These are phyloP conservation scores for Pseudozyma hubeiensis DNA, from an alignment of 1,284 basidiomycete species.

Conservation along the genomic window DNA sequence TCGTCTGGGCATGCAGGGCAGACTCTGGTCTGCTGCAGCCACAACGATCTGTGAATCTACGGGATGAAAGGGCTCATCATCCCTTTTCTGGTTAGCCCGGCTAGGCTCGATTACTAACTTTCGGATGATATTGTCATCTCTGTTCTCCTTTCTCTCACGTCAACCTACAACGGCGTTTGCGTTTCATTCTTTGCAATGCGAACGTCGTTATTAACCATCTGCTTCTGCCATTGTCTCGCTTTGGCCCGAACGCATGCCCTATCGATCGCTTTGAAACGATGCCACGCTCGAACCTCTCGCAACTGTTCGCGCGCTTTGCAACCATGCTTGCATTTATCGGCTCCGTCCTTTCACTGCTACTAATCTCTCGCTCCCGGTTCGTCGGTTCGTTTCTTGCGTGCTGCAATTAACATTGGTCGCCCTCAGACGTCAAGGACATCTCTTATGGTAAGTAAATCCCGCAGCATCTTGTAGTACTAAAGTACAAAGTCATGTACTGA, in stretches of 20 bases:
- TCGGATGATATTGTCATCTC: constrained; percentile 45
- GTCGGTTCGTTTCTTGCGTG: constrained; percentile 1
- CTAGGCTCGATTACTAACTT: constrained; percentile 42
- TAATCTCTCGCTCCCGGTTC: constrained; percentile 9
- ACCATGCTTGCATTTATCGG: constrained; percentile 9
- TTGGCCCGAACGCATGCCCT: constrained; percentile 17
- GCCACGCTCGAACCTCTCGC: constrained; percentile 14
- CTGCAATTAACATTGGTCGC: constrained; percentile 13
- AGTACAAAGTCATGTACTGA: background rate
- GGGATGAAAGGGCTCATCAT: constrained; percentile 4
- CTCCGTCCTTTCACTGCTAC: constrained; percentile 42
- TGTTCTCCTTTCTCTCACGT: constrained; percentile 26
- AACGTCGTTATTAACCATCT: constrained; percentile 49
- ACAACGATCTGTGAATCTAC: background rate
- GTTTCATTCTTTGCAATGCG: constrained; percentile 59
- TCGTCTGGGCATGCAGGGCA: background rate
- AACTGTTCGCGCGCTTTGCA: constrained; percentile 8
- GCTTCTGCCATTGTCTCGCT: constrained; percentile 9
- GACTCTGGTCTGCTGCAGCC: background rate
- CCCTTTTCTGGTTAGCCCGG: constrained; percentile 6
- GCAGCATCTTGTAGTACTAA: constrained; percentile 40
- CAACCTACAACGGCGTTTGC: constrained; percentile 45
- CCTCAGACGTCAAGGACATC: constrained; percentile 90
- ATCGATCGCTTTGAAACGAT: constrained; percentile 44
- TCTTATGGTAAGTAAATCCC: constrained; percentile 78